Percentiles rank a stretch among this genome's conserved stretches.
Conservation (phyloP, 2,329 filamentous ascomycete species). For the Penicillium rolfsii region DNA sequence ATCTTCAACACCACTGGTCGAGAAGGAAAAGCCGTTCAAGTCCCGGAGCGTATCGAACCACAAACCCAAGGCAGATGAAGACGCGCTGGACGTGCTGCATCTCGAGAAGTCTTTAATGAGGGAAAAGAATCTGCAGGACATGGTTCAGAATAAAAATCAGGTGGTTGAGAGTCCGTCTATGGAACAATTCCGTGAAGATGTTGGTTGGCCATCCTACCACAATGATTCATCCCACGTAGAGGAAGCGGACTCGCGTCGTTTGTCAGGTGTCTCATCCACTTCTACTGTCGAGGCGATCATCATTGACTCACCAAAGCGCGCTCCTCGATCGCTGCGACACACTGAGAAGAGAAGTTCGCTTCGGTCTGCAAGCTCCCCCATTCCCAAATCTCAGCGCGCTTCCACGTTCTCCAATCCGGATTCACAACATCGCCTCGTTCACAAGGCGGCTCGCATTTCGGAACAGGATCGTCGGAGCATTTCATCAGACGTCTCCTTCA, state of each 20-base stretch:
- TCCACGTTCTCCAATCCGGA: conserved; percentile 50
- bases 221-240: conserved; percentile 33
- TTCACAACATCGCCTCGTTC: conserved; percentile 53
- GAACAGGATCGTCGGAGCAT: conserved; percentile 51
- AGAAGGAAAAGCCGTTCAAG: conserved; percentile 16
- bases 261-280: conserved; percentile 56
- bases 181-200: conserved; percentile 54
- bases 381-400: conserved; percentile 49
- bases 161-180: conserved; percentile 43
- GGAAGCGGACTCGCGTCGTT: conserved; percentile 42
- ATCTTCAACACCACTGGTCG: conserved; percentile 21
- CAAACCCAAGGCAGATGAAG: background rate
- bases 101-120: conserved; percentile 31
- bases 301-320: conserved; percentile 53
- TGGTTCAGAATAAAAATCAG: conserved; percentile 35
- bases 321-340: conserved; percentile 55
- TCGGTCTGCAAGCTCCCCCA: conserved; percentile 52
- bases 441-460: conserved; percentile 55
- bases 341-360: conserved; percentile 58
- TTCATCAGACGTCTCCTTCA: conserved; percentile 47
- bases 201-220: conserved; percentile 52
- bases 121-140: conserved; percentile 39
- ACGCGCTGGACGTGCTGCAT: conserved; percentile 21
- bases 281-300: conserved; percentile 62
- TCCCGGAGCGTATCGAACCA: conserved; percentile 4